Base-by-base conservation (phyloP, 208 protist species). In the Endotrypanum monterogeii region DNA sequence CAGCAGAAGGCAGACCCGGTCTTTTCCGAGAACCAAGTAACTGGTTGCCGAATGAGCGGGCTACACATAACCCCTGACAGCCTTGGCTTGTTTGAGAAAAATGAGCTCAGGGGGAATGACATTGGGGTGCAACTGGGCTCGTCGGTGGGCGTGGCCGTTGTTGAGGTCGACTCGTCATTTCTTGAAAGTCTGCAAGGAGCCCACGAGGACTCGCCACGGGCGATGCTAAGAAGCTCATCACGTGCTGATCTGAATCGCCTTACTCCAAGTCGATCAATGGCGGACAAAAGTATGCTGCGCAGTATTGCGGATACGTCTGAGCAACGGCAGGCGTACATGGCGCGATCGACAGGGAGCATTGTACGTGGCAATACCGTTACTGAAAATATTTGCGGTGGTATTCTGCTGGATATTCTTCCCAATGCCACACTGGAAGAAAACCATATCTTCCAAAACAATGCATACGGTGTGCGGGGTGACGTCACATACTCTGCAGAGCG, bases 121-220 rank as follows among this genome's bases (percentile, higher is more conserved):
- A 84, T 95, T 28, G 92, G 90, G 37, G 78, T 96, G 6, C 92
- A 96, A 41, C 71, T 92, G 20, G 92, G 92, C 37, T 90, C 89
- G 37, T 78, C 79, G 23, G 67, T 87, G 44, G 71, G 79, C 37
- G 79, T 74, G 6, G 81, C 84, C 14, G 74, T 74, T 23, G 66
- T 97, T 12, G 78, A 92, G n/a, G n/a, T 95, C 28, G 67, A 87
- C 52, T 79, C 84, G 1, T 75, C 72, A 14, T 89, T 83, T 65
- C 50, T 88, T 20, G 62, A 68, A 9, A 18, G 14, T 9, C 16
- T 56, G 7, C 60, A 73, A 28, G 46, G 46, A 3, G 50, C 16
- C 37, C n/a, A 56, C 55, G 30, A 9, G 39, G 51, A 72, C 20
- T 39, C 50, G 46, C 60, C 73, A 35, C 14, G 1, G 55, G 55